phyloP scores from a whole-genome alignment of 2,329 filamentous ascomycete genomes.

The Acarospora socialis region DNA sequence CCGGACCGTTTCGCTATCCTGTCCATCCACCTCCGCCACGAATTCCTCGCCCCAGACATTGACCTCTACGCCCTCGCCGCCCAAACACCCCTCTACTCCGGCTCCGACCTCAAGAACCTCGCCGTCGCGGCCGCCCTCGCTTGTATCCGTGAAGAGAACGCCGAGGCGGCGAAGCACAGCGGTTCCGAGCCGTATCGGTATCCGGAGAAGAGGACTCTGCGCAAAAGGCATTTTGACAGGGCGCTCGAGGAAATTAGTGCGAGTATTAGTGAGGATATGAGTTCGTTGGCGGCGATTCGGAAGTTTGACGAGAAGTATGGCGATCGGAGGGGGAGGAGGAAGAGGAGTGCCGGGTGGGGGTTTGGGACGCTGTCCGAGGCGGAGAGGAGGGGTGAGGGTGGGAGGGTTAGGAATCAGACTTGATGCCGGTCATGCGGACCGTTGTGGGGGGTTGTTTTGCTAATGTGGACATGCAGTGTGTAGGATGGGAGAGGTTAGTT shows the following conservation, averaged over 20 bases:
- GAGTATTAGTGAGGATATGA: slow-evolving; percentile 89
- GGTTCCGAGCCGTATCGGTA: slow-evolving; percentile 39
- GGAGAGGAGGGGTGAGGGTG: slow-evolving; percentile 22
- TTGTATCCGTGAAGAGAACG: slow-evolving; percentile 34
- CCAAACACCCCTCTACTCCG: slow-evolving; percentile 35
- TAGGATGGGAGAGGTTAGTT: no score
- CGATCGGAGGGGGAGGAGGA: slow-evolving; percentile 54
- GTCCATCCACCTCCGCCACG: slow-evolving; percentile 34
- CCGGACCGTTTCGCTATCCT: slow-evolving; percentile 33
- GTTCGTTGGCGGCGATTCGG: slow-evolving; percentile 66
- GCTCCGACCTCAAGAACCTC: slow-evolving; percentile 39
- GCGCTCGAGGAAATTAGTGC: slow-evolving; percentile 81
- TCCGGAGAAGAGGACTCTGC: slow-evolving; percentile 52
- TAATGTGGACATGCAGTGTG: no score
- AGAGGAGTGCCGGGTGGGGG: slow-evolving; percentile 40
- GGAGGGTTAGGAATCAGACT: slow-evolving; percentile 25
- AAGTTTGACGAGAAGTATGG: slow-evolving; percentile 96
- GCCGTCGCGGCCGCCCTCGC: slow-evolving; percentile 35
- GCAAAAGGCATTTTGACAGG: slow-evolving; percentile 61
- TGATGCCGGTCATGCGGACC: no score
- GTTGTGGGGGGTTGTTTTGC: no score
- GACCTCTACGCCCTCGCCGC: slow-evolving; percentile 29
- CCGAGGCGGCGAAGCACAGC: slow-evolving; percentile 15
- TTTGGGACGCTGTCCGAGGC: slow-evolving; percentile 28
- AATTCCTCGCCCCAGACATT: slow-evolving; percentile 28